These are phyloP conservation scores for Dichotomocladium elegans DNA, from an alignment of 371 early-diverging fungal species.

Conservation along the genomic window DNA sequence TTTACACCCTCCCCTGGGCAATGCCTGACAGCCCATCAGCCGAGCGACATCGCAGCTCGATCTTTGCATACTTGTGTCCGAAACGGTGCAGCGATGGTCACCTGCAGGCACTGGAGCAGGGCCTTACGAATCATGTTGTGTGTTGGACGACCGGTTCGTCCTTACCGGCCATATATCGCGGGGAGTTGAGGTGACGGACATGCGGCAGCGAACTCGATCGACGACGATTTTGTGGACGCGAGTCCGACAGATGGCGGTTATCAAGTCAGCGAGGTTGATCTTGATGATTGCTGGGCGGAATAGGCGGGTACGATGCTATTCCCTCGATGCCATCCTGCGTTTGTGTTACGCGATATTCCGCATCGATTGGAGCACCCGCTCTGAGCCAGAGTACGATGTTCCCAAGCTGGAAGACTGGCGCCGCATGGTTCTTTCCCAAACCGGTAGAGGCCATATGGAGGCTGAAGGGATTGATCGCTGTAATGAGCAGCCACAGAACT, in stretches of 20 bases:
- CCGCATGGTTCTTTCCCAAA: slow-evolving; percentile 15
- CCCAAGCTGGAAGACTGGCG: slow-evolving; percentile 15
- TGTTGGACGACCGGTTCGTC: slow-evolving; percentile 33
- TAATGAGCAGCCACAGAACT: neutral
- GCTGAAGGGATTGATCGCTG: neutral
- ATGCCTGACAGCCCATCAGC: no score
- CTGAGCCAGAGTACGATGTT: slow-evolving; percentile 12
- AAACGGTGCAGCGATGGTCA: slow-evolving; percentile 9
- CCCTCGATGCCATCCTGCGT: slow-evolving; percentile 26
- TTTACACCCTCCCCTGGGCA: no score
- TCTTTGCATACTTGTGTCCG: slow-evolving; percentile 20
- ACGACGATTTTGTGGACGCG: slow-evolving; percentile 28
- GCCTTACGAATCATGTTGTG: slow-evolving; percentile 36
- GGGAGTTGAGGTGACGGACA: slow-evolving; percentile 27
- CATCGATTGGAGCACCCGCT: slow-evolving; percentile 23
- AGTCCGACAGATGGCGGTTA: slow-evolving; percentile 23
- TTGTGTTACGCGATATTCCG: slow-evolving; percentile 24
- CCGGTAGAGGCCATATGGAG: slow-evolving; percentile 12
- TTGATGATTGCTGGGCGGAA: slow-evolving; percentile 32
- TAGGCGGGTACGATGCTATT: slow-evolving; percentile 43
- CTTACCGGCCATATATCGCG: slow-evolving; percentile 22
- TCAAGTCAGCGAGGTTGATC: slow-evolving; percentile 27
- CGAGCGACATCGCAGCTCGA: slow-evolving; percentile 17
- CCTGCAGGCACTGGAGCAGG: no score
- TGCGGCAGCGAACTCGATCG: slow-evolving; percentile 9